Percentiles rank a stretch among this genome's conserved stretches.
Evolutionary conservation across 108 stramenopile species (phyloP).

Genomic region (Skeletonema grethae): DNA sequence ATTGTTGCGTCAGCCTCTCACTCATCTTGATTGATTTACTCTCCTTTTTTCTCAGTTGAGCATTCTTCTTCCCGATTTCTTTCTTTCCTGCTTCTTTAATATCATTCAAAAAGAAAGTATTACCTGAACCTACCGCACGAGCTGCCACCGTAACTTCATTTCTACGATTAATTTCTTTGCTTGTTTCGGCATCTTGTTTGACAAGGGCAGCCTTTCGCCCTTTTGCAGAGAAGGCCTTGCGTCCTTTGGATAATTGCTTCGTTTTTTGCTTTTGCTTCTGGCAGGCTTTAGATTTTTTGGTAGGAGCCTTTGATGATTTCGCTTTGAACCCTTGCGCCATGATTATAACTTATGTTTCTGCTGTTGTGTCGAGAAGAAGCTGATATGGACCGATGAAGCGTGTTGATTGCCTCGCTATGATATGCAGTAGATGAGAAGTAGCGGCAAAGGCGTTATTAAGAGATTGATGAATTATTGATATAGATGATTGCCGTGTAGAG

Average conservation of each 20-base stretch:
- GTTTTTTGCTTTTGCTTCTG: constrained; percentile 34
- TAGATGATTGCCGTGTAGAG: too few species aligned
- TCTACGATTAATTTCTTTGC: constrained; percentile 79
- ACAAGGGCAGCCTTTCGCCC: constrained; percentile 52
- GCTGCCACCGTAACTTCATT: constrained; percentile 81
- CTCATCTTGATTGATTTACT: constrained; percentile 64
- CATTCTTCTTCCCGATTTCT: constrained; percentile 50
- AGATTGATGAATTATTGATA: too few species aligned
- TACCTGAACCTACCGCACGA: constrained; percentile 65
- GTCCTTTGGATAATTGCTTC: constrained; percentile 45
- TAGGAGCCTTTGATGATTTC: constrained; percentile 39
- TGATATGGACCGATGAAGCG: too few species aligned
- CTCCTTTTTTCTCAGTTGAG: constrained; percentile 69
- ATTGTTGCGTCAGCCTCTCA: constrained; percentile 62
- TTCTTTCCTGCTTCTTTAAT: constrained; percentile 67
- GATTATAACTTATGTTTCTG: background rate
- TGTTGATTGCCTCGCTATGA: too few species aligned
- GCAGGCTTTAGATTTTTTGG: constrained; percentile 31
- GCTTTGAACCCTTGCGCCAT: constrained; percentile 53
- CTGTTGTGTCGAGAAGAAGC: too few species aligned
- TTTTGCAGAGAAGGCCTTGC: constrained; percentile 58
- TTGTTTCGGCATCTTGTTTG: constrained; percentile 52
- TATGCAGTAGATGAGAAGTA: too few species aligned
- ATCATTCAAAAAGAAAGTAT: constrained; percentile 72
- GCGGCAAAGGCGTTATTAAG: too few species aligned